Conservation (phyloP, 805 yeast genomes). For the Komagataella phaffii region DNA sequence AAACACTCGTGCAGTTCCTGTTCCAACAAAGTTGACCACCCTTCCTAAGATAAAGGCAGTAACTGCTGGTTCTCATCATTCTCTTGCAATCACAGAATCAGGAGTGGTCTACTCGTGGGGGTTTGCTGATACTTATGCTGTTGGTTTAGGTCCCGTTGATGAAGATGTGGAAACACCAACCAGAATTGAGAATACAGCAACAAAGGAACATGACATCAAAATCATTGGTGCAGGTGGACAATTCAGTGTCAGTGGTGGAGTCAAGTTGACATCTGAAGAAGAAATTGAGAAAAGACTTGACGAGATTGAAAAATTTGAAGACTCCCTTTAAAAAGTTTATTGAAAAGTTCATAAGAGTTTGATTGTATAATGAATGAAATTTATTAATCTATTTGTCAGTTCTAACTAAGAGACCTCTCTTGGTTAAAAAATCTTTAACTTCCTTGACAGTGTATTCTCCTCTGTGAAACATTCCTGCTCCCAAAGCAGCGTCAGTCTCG, state of each 20-base stretch:
- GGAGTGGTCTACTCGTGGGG: slow-evolving; percentile 96
- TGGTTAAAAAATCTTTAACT: slow-evolving; percentile 57
- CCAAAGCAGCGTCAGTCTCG: slow-evolving; percentile 89
- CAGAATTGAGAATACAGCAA: slow-evolving; percentile 87
- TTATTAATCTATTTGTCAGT: slow-evolving; percentile 28
- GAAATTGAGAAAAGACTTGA: slow-evolving; percentile 36
- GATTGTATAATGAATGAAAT: slow-evolving; percentile 20
- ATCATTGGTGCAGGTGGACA: slow-evolving; percentile 94
- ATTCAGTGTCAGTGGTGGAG: slow-evolving; percentile 82
- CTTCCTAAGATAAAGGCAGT: slow-evolving; percentile 46
- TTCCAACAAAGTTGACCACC: slow-evolving; percentile 55
- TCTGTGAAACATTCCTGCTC: slow-evolving; percentile 98
- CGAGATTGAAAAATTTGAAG: slow-evolving; percentile 37
- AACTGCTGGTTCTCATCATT: slow-evolving; percentile 87
- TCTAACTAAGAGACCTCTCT: slow-evolving; percentile 61
- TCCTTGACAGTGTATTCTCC: slow-evolving; percentile 81
- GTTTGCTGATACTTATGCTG: slow-evolving; percentile 91
- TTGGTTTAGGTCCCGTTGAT: slow-evolving; percentile 81
- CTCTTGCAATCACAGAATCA: slow-evolving; percentile 70
- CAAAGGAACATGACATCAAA: slow-evolving; percentile 59
- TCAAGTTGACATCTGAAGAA: slow-evolving; percentile 40
- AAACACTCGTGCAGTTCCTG: slow-evolving; percentile 72
- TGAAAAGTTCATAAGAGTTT: slow-evolving; percentile 15
- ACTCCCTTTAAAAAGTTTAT: slow-evolving; percentile 5
- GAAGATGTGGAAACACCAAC: slow-evolving; percentile 83